Evolutionary conservation across 169 alveolate genomes (phyloP), one percentile per base, ranked within the genome.

Genomic region (Theileria sp.): DNA sequence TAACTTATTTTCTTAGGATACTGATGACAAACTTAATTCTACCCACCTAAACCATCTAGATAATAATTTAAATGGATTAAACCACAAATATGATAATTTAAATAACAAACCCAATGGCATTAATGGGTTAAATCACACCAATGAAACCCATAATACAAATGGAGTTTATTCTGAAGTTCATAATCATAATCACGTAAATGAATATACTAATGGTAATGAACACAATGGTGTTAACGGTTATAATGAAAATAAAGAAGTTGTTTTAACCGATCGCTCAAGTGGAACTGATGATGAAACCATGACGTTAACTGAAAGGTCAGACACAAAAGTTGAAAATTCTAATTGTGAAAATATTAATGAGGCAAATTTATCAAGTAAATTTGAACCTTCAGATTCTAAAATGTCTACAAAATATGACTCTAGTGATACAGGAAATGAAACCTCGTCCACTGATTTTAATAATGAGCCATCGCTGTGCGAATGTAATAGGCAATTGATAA

Each of bases 1-100:
- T 23, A 3, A 28, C 6, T 21, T 13, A 3, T 34, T 32, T 19
- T 23, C 26, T 6, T 77, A 82, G 88, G 88, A 82, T 15, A 36
- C 85, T 9, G 85, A 51, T 1, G 65, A 70, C 28, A 49, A 30
- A 23, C 75, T 82, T 23, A 38, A 26, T 21, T 23, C 26, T 26
- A 21, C 50, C 64, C 28, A 30, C 49, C 32, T 26, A 9, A 50
- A 71, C 61, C 51, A 71, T 54, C 12, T 71, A 71, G 61, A 71
- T 26, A 36, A 19, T 71, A 19, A 71, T 54, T 19, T 71, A 71
- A 71, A 71, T 26, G 68, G 44, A 13, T 30, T 23, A 58, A 36
- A 54, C 61, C 28, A 36, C 15, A 3, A 66, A 2, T 66, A 15
- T 66, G 34, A 36, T 44, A 9, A 38, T 17, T 8, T 66, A 36